Evolutionary conservation across 1,139 yeast species (phyloP).

Genomic region (Scheffersomyces titani): DNA sequence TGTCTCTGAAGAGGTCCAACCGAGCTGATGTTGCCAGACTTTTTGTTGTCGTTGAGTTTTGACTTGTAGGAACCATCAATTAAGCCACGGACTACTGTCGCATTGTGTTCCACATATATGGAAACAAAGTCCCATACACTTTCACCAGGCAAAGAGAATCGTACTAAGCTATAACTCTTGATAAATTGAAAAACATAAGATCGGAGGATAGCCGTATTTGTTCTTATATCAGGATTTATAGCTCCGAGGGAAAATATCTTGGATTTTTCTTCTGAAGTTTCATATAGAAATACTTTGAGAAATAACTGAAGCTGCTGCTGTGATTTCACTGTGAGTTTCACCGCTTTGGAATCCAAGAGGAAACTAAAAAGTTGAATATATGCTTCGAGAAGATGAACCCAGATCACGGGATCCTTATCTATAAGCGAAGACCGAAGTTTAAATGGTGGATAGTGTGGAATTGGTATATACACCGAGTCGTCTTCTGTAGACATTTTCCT

Average conservation of each 20-base stretch:
- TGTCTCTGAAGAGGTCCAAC: conserved; percentile 47
- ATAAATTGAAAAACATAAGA: conserved; percentile 54
- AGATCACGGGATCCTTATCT: conserved; percentile 80
- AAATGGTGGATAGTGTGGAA: conserved; percentile 75
- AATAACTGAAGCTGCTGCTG: conserved; percentile 60
- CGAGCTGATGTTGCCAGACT: conserved; percentile 51
- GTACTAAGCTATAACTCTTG: conserved; percentile 53
- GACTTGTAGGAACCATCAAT: conserved; percentile 56
- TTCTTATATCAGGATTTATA: conserved; percentile 64
- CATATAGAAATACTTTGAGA: conserved; percentile 56
- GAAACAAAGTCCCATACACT: conserved; percentile 63
- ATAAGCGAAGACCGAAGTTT: conserved; percentile 69
- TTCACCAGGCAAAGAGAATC: conserved; percentile 57
- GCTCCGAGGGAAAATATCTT: conserved; percentile 68
- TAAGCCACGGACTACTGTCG: conserved; percentile 49
- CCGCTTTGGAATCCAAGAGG: conserved; percentile 35
- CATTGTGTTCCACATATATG: conserved; percentile 51
- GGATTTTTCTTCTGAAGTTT: conserved; percentile 59
- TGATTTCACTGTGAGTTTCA: conserved; percentile 49
- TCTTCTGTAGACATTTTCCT: conserved; percentile 12
- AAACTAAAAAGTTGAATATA: conserved; percentile 55
- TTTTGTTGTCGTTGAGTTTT: conserved; percentile 48
- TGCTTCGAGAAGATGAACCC: conserved; percentile 70
- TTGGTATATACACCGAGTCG: conserved; percentile 42
- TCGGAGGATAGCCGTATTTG: conserved; percentile 51